Percentiles rank a stretch among this genome's conserved stretches.
These are phyloP conservation scores for Kappamyces sp. DNA, from an alignment of 192 early-diverging fungal genomes.

Conservation along the genomic window DNA sequence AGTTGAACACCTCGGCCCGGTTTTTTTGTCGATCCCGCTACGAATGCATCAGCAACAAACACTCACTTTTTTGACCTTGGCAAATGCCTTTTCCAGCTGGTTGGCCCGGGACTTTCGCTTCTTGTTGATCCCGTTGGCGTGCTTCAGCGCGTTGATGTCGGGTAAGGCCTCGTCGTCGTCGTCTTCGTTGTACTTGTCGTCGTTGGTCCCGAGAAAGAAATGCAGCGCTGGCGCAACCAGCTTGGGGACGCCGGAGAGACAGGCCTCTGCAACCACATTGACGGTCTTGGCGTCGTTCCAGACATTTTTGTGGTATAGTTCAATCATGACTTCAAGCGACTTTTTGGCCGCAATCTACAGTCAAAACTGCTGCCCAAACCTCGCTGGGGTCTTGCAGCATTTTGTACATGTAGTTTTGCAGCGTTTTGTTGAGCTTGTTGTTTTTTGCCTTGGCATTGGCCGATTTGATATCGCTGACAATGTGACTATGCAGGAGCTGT, in stretches of 20 bases:
- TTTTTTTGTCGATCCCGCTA: slow-evolving; percentile 59
- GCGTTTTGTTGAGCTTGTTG: slow-evolving; percentile 94
- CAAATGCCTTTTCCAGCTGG: slow-evolving; percentile 72
- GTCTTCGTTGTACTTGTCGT: slow-evolving; percentile 57
- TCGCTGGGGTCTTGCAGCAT: slow-evolving; percentile 71
- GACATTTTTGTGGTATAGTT: slow-evolving; percentile 91
- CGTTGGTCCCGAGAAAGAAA: slow-evolving; percentile 81
- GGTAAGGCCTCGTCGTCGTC: slow-evolving; percentile 67
- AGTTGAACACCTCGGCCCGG: slow-evolving; percentile 74
- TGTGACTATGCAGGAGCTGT: slow-evolving; percentile 82
- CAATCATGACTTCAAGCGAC: slow-evolving; percentile 94
- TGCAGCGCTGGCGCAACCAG: slow-evolving; percentile 87
- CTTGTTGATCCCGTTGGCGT: slow-evolving; percentile 73
- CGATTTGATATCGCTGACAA: slow-evolving; percentile 92
- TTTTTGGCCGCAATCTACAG: slow-evolving; percentile 83
- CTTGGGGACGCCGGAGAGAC: slow-evolving; percentile 87
- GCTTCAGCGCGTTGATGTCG: slow-evolving; percentile 72
- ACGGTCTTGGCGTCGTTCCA: slow-evolving; percentile 99
- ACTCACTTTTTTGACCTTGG: slow-evolving; percentile 54
- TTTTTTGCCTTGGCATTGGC: slow-evolving; percentile 91
- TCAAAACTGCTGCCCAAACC: slow-evolving; percentile 19
- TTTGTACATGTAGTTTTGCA: slow-evolving; percentile 98
- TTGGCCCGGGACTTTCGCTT: slow-evolving; percentile 78
- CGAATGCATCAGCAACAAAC: not conserved
- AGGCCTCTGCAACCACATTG: slow-evolving; percentile 96